Evolutionary conservation across 306 rosid genomes (phyloP).

Genomic region (Morella rubra): DNA sequence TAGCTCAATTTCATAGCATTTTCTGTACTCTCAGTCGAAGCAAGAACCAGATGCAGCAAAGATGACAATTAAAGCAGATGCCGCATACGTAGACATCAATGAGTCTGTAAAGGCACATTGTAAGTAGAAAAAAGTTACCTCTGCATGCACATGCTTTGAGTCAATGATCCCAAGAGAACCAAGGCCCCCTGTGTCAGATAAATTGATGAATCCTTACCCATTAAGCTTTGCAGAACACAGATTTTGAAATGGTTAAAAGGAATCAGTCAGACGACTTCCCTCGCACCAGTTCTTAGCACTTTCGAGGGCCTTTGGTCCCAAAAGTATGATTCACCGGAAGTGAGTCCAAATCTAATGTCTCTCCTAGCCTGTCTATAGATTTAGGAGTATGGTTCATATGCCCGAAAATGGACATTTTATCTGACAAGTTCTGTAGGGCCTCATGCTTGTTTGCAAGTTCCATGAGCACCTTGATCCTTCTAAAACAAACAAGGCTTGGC

Average conservation of each 20-base stretch:
- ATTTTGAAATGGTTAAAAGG: background rate
- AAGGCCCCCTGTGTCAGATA: background rate
- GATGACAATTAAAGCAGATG: too few species aligned
- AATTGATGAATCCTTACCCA: background rate
- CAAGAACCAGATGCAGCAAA: background rate
- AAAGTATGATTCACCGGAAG: constrained; percentile 6
- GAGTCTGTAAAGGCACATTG: background rate
- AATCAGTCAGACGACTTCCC: background rate
- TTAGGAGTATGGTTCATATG: constrained; percentile 36
- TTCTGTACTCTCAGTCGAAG: too few species aligned
- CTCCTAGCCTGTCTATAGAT: constrained; percentile 12
- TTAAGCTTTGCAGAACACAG: background rate
- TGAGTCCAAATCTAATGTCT: constrained; percentile 22
- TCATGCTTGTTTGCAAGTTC: constrained; percentile 71
- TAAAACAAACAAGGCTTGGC: constrained; percentile 75
- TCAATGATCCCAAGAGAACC: background rate
- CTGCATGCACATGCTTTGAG: background rate
- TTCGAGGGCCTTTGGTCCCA: constrained; percentile 19
- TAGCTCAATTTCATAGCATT: too few species aligned
- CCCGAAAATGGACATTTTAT: constrained; percentile 64
- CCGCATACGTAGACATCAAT: background rate
- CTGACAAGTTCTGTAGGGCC: constrained; percentile 55
- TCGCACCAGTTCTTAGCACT: background rate
- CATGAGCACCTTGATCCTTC: constrained; percentile 86
- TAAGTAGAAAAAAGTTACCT: background rate